Conservation (phyloP, 2,329 filamentous ascomycete genomes). For the Parafenestella ontariensis region DNA sequence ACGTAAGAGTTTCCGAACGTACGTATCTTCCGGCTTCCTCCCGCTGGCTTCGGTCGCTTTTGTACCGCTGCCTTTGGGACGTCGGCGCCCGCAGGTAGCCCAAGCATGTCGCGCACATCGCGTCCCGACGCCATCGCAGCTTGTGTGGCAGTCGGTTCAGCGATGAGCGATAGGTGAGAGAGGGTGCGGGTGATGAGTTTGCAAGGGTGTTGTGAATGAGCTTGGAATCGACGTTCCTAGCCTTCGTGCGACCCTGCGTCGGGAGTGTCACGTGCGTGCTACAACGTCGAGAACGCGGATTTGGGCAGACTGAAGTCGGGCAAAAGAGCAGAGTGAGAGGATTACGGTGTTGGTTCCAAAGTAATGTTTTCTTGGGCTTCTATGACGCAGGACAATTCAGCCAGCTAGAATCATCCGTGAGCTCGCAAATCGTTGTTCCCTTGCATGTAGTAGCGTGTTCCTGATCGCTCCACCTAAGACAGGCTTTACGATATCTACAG, state of each 20-base stretch:
- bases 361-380: no score
- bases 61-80: constrained; percentile 58
- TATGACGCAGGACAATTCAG: no score
- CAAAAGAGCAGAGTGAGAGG: no score
- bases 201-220: constrained; percentile 32
- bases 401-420: no score
- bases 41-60: constrained; percentile 75
- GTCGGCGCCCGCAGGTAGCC: constrained; percentile 68
- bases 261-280: constrained; percentile 1
- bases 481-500: no score
- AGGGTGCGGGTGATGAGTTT: constrained; percentile 35
- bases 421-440: no score
- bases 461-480: no score
- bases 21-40: constrained; percentile 63
- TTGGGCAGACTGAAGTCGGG: no score
- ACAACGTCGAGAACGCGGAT: no score
- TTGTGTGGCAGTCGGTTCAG: constrained; percentile 24
- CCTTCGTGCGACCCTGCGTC: constrained; percentile 14
- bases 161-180: constrained; percentile 22
- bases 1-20: constrained; percentile 33
- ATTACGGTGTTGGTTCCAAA: no score
- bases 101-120: constrained; percentile 88
- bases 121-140: constrained; percentile 47
- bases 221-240: constrained; percentile 21
- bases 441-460: no score